Percentiles rank a stretch among this genome's conserved stretches.
Evolutionary conservation across 805 yeast genomes (phyloP).

Genomic region (Wickerhamomyces kurtzmanii): DNA sequence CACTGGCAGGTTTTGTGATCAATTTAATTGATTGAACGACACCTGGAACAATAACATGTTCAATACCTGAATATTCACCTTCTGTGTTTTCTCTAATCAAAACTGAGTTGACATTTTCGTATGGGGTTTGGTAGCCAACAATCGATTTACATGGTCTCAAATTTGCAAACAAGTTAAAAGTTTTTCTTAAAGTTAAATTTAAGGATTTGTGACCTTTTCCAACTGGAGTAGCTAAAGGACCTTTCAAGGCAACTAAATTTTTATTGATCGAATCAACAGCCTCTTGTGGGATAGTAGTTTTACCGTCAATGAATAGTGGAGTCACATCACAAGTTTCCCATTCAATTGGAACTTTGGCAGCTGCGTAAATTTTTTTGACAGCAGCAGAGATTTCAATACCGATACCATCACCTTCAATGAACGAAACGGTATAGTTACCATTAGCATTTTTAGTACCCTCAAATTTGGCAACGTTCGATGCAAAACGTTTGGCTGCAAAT

Average conservation of each 20-base stretch:
- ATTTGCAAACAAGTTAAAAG: slow-evolving; percentile 92
- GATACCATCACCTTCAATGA: slow-evolving; percentile 98
- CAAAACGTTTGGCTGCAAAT: too few relatives aligned
- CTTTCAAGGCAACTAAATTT: slow-evolving; percentile 93
- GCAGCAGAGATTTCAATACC: slow-evolving; percentile 94
- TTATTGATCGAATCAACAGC: slow-evolving; percentile 90
- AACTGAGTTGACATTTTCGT: slow-evolving; percentile 80
- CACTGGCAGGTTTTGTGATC: slow-evolving; percentile 93
- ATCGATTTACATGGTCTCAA: slow-evolving; percentile 95
- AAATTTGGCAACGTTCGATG: slow-evolving; percentile 51
- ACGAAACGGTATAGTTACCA: slow-evolving; percentile 88
- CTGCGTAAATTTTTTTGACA: slow-evolving; percentile 85
- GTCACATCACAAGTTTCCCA: slow-evolving; percentile 98
- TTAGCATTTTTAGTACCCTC: slow-evolving; percentile 55
- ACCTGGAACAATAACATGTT: slow-evolving; percentile 96
- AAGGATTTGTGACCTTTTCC: slow-evolving; percentile 98
- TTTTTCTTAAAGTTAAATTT: slow-evolving; percentile 95
- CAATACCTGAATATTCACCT: slow-evolving; percentile 99
- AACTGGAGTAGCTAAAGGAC: slow-evolving; percentile 97
- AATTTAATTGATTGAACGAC: slow-evolving; percentile 97
- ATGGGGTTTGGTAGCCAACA: slow-evolving; percentile 83
- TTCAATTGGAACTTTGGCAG: slow-evolving; percentile 91
- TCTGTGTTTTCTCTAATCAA: slow-evolving; percentile 98
- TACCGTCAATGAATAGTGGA: slow-evolving; percentile 84
- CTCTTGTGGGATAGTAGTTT: slow-evolving; percentile 84